Base-by-base conservation (phyloP, 1,139 yeast species). In the Blastobotrys ciferrii region DNA sequence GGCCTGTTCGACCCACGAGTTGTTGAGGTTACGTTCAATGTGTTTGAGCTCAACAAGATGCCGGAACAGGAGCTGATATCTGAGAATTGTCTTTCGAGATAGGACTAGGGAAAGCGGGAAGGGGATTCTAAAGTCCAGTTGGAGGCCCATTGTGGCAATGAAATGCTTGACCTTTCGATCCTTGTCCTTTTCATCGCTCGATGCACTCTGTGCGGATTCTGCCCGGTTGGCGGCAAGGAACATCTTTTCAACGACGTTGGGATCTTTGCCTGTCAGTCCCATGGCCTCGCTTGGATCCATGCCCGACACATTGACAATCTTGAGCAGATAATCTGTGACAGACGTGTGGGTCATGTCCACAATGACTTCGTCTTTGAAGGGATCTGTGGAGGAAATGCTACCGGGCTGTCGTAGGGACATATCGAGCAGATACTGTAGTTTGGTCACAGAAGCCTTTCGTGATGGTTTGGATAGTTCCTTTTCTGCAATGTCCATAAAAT, bases 51-150 rank as follows among this genome's bases (percentile, higher is more conserved):
- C 75, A 25, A 84, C 67, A 40, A 87, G 72, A 56, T 87, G 82
- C 55, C 96, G 80, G 59, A 87, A 88, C 49, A 89, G 69, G 30
- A 88, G 71, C 64, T 91, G 96, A 61, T 85, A 89, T 53, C 94
- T 89, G 44, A 82, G 76, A 31, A 88, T 73, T 28, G 84, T 80
- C 39, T 87, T 84, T 52, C 83, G 78, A 20, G 86, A 81, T 2
- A 89, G 69, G 0, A 92, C 73, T 35, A 91, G 72, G 55, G 89
- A 88, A 43, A 89, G 68, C 0, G 99, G 99, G 62, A 88, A 94
- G 4, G 97, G 96, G 17, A 91, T 71, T 23, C 76, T 71, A 32
- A 87, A 65, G 47, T 87, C 86, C 38, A 89, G 71, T 56, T 82
- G 85, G 12, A 89, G 64, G 39, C 79, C 79, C 58, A 83, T 78